Evolutionary conservation across 1,139 yeast genomes (phyloP), one percentile per base, ranked within the genome.

Genomic region (Hanseniaspora gamundiae): DNA sequence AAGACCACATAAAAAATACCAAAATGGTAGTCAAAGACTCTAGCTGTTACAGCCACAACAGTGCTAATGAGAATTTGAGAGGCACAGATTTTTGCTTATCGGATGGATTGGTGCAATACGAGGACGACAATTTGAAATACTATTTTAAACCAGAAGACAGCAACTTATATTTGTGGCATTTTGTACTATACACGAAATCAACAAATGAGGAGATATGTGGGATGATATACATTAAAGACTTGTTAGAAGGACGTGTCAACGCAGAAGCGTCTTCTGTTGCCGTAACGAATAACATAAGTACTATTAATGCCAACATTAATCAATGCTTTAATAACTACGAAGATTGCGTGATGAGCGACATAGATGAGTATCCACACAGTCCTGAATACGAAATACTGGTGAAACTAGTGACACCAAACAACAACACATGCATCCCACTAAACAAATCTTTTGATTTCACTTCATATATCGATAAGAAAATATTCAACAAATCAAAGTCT

Each of bases 121-220:
- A 33, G 19, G 24, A 33, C n/a, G 36, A 33, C 11, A 13, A 17
- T 3, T 33, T 33, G 22, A 36, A 17, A 24, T 36, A 22, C 22
- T 36, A 36, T 22, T 36, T 36, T 22, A 36, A 36, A 22, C 39
- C 39, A 21, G 29, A 36, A 36, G 39, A 36, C 7, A 21, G 28
- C 13, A 36, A 36, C n/a, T 22, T 24, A 14, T 24, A 24, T 13
- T 19, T 36, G 16, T 36, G 39, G 39, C 39, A 36, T 36, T 36
- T 36, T 36, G 39, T 36, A 16, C 22, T 36, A 2, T 36, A 36
- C 11, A 36, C n/a, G 8, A 36, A 36, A 13, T 21, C 13, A 13
- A 22, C 28, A 2, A 24, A 24, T n/a, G 29, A 36, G 14, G 39
- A 36, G 13, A 36, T 36, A 17, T 36, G 29, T 24, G 39, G 39